phyloP scores from a whole-genome alignment of 179 eudicot species.

The Drosera spatulata region DNA sequence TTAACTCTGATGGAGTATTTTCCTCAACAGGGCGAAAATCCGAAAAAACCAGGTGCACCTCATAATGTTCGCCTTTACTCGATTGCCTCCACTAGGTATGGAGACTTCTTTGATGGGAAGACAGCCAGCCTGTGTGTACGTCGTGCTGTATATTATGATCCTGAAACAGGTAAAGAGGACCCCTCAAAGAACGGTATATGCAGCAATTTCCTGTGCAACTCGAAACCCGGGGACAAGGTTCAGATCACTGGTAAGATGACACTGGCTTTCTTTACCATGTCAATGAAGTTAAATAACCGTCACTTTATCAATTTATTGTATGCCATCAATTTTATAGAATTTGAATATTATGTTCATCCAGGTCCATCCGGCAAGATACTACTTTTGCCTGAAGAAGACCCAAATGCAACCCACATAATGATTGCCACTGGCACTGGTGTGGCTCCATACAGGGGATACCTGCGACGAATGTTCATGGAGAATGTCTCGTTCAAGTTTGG shows the following conservation, averaged over 20 bases:
- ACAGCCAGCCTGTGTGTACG: constrained; percentile 90
- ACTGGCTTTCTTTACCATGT: not conserved
- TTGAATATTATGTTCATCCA: constrained; percentile 13
- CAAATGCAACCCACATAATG: constrained; percentile 87
- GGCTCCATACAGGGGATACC: constrained; percentile 91
- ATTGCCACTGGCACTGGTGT: constrained; percentile 93
- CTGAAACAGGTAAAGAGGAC: constrained; percentile 93
- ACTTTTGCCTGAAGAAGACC: constrained; percentile 87
- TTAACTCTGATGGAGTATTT: constrained; percentile 7
- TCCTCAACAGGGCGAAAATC: constrained; percentile 73
- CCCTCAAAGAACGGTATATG: constrained; percentile 75
- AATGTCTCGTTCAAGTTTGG: constrained; percentile 66
- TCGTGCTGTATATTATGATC: constrained; percentile 80
- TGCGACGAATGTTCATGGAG: constrained; percentile 96
- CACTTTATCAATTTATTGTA: too few species aligned
- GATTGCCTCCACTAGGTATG: constrained; percentile 88
- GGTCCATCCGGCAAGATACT: constrained; percentile 97
- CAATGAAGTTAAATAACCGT: not conserved
- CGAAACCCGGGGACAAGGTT: constrained; percentile 93
- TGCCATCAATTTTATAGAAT: too few species aligned
- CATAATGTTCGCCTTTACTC: constrained; percentile 90
- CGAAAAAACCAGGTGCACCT: constrained; percentile 80
- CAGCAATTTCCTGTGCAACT: constrained; percentile 82
- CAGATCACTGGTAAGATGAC: constrained; percentile 57
- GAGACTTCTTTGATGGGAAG: constrained; percentile 85